These are phyloP conservation scores for Colletotrichum plurivorum DNA, from an alignment of 2,329 filamentous ascomycete species.

Conservation along the genomic window DNA sequence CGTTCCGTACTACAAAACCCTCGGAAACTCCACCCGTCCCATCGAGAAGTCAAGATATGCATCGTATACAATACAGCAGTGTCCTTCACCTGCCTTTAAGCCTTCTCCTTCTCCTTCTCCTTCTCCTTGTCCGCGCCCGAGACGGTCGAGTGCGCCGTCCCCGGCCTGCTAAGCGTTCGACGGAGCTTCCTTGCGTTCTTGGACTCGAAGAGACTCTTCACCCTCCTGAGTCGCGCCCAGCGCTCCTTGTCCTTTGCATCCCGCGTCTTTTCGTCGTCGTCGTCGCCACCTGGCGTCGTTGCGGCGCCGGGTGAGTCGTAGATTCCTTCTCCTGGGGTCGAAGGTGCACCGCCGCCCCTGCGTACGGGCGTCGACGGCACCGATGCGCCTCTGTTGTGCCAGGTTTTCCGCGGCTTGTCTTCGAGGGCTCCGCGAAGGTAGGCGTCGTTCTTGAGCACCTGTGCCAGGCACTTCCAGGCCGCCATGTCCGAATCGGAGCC, in stretches of 20 bases:
- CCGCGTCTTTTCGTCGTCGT: conserved; percentile 61
- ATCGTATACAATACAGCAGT: neutral
- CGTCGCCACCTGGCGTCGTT: conserved; percentile 49
- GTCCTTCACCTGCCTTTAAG: neutral
- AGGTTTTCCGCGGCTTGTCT: conserved; percentile 41
- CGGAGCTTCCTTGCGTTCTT: conserved; percentile 71
- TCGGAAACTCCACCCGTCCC: conserved; percentile 18
- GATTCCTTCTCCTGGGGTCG: conserved; percentile 29
- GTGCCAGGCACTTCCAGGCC: conserved; percentile 69
- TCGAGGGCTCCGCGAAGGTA: conserved; percentile 58
- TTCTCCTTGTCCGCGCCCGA: conserved; percentile 38
- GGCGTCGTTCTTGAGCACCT: conserved; percentile 71
- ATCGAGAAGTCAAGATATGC: conserved; percentile 2
- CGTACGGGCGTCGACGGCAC: conserved; percentile 37
- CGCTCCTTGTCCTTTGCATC: conserved; percentile 78
- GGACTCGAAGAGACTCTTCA: conserved; percentile 79
- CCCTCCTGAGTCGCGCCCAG: conserved; percentile 78
- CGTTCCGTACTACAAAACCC: neutral
- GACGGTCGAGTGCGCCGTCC: conserved; percentile 52
- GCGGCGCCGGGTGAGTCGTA: conserved; percentile 41
- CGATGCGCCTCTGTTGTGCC: conserved; percentile 33
- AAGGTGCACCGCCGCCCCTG: conserved; percentile 29
- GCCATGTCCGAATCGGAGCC: conserved; percentile 56
- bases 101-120: conserved; percentile 29
- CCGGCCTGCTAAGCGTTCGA: conserved; percentile 58